These are phyloP conservation scores for Monosporozyma solicola DNA, from an alignment of 805 yeast species.

Conservation along the genomic window DNA sequence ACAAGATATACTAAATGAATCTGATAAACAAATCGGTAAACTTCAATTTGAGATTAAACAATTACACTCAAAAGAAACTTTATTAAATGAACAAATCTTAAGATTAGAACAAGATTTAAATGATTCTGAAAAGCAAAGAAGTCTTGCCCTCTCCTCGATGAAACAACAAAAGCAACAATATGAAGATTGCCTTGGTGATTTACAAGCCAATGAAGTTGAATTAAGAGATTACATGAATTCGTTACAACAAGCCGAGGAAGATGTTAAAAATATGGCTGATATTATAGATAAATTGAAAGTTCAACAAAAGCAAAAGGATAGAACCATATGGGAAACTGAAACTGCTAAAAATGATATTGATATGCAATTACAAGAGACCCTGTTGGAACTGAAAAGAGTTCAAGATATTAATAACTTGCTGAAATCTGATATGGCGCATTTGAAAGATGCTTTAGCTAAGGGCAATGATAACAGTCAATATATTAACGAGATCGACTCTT, in stretches of 20 bases:
- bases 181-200: slow-evolving; percentile 60
- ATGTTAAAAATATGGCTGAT: slow-evolving; percentile 45
- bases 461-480: slow-evolving; percentile 38
- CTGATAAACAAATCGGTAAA: slow-evolving; percentile 35
- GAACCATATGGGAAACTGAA: slow-evolving; percentile 46
- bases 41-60: slow-evolving; percentile 36
- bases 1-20: slow-evolving; percentile 42
- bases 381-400: slow-evolving; percentile 43
- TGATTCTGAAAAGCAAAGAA: slow-evolving; percentile 45
- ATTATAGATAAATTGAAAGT: slow-evolving; percentile 44
- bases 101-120: slow-evolving; percentile 49
- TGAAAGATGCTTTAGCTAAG: slow-evolving; percentile 37
- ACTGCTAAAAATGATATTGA: slow-evolving; percentile 43
- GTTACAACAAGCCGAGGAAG: slow-evolving; percentile 42
- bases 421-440: slow-evolving; percentile 48
- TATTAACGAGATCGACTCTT: slow-evolving; percentile 41
- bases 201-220: slow-evolving; percentile 74
- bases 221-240: slow-evolving; percentile 41
- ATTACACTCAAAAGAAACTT: slow-evolving; percentile 31
- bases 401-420: slow-evolving; percentile 41
- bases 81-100: slow-evolving; percentile 33
- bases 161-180: slow-evolving; percentile 62
- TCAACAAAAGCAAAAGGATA: slow-evolving; percentile 45
- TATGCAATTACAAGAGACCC: slow-evolving; percentile 46
- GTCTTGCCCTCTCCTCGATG: slow-evolving; percentile 45